Conservation (phyloP, 257 asterid species). For the Solanum ossicruentum region DNA sequence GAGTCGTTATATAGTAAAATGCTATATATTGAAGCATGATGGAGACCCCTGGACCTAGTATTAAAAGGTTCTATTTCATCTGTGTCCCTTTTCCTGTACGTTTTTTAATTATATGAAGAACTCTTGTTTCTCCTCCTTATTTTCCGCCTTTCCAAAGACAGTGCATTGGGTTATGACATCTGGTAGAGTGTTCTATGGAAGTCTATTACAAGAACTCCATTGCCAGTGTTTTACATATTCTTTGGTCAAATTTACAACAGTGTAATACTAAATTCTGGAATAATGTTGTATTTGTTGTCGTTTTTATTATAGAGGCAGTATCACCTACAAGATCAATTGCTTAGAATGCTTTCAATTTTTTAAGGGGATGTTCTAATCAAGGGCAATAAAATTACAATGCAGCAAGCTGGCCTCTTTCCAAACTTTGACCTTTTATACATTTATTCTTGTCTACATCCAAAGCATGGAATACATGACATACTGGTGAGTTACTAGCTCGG, state of each 20-base stretch:
- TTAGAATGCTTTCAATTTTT: neutral
- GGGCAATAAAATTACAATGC: constrained; percentile 17
- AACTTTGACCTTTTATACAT: constrained; percentile 61
- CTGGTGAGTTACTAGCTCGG: constrained; percentile 41
- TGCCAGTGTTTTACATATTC: neutral
- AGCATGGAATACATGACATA: constrained; percentile 48
- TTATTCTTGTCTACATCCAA: constrained; percentile 67
- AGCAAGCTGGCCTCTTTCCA: constrained; percentile 96
- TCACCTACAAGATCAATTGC: neutral
- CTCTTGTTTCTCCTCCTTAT: neutral
- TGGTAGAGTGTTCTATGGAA: neutral
- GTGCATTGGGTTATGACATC: neutral
- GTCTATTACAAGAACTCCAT: neutral
- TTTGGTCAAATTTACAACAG: neutral
- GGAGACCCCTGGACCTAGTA: neutral
- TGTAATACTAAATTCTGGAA: constrained; percentile 1
- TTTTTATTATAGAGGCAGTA: neutral
- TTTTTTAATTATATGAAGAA: neutral
- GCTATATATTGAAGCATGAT: neutral
- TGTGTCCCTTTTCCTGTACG: neutral
- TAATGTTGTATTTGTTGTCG: neutral
- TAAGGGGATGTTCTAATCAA: neutral
- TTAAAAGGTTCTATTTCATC: neutral
- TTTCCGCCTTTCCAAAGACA: neutral
- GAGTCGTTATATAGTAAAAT: neutral